Evolutionary conservation across 495 filamentous ascomycete genomes (phyloP), one percentile per base, ranked within the genome.

Genomic region (Rhypophila decipiens): DNA sequence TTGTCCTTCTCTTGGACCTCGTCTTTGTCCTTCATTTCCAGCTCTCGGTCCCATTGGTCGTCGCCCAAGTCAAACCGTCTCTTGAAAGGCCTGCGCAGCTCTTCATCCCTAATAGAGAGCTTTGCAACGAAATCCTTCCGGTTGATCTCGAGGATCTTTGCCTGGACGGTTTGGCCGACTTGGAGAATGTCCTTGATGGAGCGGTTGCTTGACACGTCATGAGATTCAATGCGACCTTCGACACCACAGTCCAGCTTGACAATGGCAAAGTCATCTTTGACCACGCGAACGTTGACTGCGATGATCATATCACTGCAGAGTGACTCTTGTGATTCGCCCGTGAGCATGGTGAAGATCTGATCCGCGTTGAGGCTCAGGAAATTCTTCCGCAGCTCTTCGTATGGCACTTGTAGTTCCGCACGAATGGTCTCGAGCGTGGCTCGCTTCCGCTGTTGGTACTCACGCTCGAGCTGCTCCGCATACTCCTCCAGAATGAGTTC

Each of bases 401-500:
- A 98, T 5, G 94, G 90, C 31, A 85, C 80, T 51, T 90, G 83
- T 31, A 98, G 70, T 67, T 98, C 93, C 4, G 88, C 93, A 44
- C 93, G 85, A 56, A 98, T 97, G 1, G 88, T 95, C 63, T 98
- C 94, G 8, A 98, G 76, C 9, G 94, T 98, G 0, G 93, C 93
- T 31, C 94, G 88, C 68, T 98, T 98, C 44, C 87, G 83, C 66
- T 95, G 89, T 52, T 88, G 85, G 53, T 95, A 87, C 53, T 95
- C 93, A 51, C 77, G 83, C 67, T 96, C 91, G 42, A 98, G 69
- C 67, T 97, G 90, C 63, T 95, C 89, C 1, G 93, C 94, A 58
- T 98, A 98, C 63, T 96, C 87, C 61, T 98, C 93, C 4, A 98
- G 72, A 51, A 96, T 89, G 43, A 98, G 72, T 59, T 97, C 94